phyloP scores from a whole-genome alignment of 2,329 filamentous ascomycete species.

The Talaromyces piceae region DNA sequence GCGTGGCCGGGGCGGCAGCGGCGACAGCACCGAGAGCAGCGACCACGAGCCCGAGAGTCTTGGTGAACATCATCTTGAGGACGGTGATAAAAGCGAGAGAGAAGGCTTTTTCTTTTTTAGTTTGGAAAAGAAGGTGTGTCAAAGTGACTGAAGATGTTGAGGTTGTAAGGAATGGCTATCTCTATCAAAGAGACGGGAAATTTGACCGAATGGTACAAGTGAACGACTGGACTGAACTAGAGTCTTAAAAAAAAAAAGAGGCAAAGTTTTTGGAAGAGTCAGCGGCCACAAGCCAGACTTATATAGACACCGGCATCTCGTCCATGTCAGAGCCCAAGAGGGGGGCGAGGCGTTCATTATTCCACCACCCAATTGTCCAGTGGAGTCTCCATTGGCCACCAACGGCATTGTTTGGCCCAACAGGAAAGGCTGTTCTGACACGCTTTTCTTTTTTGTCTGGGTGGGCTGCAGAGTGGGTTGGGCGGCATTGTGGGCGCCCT shows the following conservation, averaged over 20 bases:
- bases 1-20: constrained; percentile 20
- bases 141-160: neutral
- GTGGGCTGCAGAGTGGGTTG: neutral
- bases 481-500: neutral
- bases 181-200: constrained; percentile 10
- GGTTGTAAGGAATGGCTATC: constrained; percentile 11
- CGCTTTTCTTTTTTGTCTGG: neutral
- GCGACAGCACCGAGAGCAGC: constrained; percentile 25
- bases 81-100: neutral
- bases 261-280: neutral
- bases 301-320: neutral
- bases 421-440: neutral
- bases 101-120: constrained; percentile 13
- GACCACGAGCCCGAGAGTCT: constrained; percentile 26
- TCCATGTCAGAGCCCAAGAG: neutral
- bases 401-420: neutral
- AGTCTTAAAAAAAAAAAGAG: neutral
- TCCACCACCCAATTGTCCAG: neutral
- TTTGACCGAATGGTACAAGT: neutral
- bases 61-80: constrained; percentile 29
- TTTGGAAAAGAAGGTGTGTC: constrained; percentile 3
- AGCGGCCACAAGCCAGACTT: neutral
- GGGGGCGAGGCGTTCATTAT: neutral
- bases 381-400: neutral
- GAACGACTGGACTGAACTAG: constrained; percentile 5